Conservation (phyloP, 192 early-diverging fungal genomes). For the Linnemannia elongata region DNA sequence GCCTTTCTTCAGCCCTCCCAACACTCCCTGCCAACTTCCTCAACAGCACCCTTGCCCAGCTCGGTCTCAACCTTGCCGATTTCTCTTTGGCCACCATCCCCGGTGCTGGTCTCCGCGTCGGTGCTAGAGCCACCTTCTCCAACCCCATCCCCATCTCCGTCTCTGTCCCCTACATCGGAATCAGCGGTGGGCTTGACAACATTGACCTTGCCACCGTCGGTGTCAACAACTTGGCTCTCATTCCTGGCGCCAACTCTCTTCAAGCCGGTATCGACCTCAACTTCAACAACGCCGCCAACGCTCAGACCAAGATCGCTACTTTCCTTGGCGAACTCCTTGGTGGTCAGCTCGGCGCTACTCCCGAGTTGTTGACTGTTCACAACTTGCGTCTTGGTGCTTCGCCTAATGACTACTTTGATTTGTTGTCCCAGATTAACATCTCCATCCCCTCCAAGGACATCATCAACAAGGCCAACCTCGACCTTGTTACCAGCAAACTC, state of each 20-base stretch:
- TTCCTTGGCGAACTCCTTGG: slow-evolving; percentile 10
- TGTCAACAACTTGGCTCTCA: slow-evolving; percentile 7
- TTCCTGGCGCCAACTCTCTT: slow-evolving; percentile 9
- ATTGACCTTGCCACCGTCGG: background rate
- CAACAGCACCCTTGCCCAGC: slow-evolving; percentile 15
- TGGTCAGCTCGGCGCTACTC: slow-evolving; percentile 13
- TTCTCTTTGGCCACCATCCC: slow-evolving; percentile 21
- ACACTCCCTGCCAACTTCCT: background rate
- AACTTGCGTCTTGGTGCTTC: slow-evolving; percentile 9
- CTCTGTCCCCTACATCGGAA: slow-evolving; percentile 11
- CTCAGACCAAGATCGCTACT: slow-evolving; percentile 13
- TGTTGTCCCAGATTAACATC: slow-evolving; percentile 17
- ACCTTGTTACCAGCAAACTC: slow-evolving; percentile 4
- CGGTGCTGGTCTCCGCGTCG: slow-evolving; percentile 23
- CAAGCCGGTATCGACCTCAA: slow-evolving; percentile 7
- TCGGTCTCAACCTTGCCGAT: slow-evolving; percentile 14
- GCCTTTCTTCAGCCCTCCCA: background rate
- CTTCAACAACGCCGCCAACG: slow-evolving; percentile 12
- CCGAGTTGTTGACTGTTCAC: slow-evolving; percentile 10
- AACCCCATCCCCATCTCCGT: slow-evolving; percentile 17
- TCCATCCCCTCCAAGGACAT: slow-evolving; percentile 9
- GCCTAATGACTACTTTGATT: slow-evolving; percentile 11
- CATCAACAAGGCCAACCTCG: slow-evolving; percentile 10
- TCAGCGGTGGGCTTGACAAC: slow-evolving; percentile 15
- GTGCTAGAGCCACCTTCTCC: slow-evolving; percentile 15